Evolutionary conservation across 495 filamentous ascomycete genomes (phyloP).

Genomic region (Staphylotrichum longicolle): DNA sequence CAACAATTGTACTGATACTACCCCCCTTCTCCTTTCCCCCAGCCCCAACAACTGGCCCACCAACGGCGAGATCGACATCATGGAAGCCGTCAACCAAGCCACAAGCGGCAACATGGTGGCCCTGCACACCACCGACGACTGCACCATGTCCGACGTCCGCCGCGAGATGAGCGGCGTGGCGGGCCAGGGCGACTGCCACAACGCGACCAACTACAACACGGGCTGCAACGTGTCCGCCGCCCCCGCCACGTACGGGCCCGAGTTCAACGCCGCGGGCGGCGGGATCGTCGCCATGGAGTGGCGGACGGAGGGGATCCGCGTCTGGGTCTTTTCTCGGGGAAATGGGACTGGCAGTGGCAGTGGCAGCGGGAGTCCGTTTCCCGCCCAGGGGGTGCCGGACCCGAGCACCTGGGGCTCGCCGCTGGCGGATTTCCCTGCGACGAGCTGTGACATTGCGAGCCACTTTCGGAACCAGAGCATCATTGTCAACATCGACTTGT

Average conservation of each 20-base stretch:
- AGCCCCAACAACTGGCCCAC: constrained; percentile 59
- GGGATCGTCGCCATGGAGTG: constrained; percentile 66
- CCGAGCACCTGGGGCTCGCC: constrained; percentile 60
- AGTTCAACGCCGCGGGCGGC: constrained; percentile 57
- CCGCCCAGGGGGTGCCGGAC: constrained; percentile 40
- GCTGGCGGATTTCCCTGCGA: constrained; percentile 56
- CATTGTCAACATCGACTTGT: constrained; percentile 67
- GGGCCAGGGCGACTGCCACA: constrained; percentile 51
- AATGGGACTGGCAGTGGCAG: constrained; percentile 42
- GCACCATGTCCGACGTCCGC: constrained; percentile 52
- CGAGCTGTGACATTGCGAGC: constrained; percentile 56
- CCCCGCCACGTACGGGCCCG: constrained; percentile 48
- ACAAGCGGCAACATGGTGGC: constrained; percentile 58
- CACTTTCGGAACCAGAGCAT: constrained; percentile 65
- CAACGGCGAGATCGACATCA: constrained; percentile 71
- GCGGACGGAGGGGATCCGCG: constrained; percentile 55
- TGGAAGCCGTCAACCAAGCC: constrained; percentile 64
- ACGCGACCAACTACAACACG: constrained; percentile 50
- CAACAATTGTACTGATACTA: background rate
- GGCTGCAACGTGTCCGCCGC: constrained; percentile 53
- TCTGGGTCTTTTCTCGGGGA: constrained; percentile 62
- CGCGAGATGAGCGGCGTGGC: constrained; percentile 47
- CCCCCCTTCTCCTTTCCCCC: background rate
- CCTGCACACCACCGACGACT: constrained; percentile 62
- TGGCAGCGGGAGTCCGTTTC: background rate